Conservation (phyloP, 805 yeast genomes). For the Lachancea cidri region DNA sequence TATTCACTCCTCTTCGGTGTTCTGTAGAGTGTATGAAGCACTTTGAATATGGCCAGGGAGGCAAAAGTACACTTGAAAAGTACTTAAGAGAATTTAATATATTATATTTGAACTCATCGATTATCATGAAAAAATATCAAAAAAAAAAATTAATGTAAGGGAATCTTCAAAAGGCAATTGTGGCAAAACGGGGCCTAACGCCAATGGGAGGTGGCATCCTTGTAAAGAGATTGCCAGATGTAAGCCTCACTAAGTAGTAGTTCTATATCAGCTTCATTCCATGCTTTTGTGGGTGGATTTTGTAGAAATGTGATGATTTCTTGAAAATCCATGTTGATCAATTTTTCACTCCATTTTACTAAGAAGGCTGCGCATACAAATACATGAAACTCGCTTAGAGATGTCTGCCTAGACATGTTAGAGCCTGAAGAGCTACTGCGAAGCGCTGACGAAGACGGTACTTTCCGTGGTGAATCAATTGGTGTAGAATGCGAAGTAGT, state of each 20-base stretch:
- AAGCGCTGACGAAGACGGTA: conserved; percentile 1
- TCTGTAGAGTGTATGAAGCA: not conserved
- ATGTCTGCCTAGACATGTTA: conserved; percentile 19
- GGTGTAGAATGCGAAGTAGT: conserved; percentile 5
- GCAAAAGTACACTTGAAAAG: not conserved
- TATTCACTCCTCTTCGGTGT: too few relatives aligned
- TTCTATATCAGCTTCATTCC: conserved; percentile 90
- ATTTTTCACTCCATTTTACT: conserved; percentile 75
- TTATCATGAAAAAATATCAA: not conserved
- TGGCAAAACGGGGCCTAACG: conserved; percentile 25
- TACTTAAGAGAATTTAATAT: not conserved
- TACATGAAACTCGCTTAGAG: conserved; percentile 80
- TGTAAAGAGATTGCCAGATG: conserved; percentile 92
- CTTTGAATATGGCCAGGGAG: not conserved
- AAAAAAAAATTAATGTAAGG: conserved; percentile 4
- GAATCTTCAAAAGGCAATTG: conserved; percentile 2
- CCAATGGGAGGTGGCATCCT: conserved; percentile 85
- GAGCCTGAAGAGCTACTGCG: conserved; percentile 1
- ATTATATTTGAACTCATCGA: conserved; percentile 1
- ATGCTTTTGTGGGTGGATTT: conserved; percentile 76
- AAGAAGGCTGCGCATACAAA: conserved; percentile 97
- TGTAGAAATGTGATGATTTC: conserved; percentile 89
- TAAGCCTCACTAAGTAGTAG: conserved; percentile 90
- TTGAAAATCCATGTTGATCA: conserved; percentile 87
- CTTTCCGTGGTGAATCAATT: conserved; percentile 2